Evolutionary conservation across 768 basidiomycete species (phyloP).

Genomic region (Podaxis sp.): DNA sequence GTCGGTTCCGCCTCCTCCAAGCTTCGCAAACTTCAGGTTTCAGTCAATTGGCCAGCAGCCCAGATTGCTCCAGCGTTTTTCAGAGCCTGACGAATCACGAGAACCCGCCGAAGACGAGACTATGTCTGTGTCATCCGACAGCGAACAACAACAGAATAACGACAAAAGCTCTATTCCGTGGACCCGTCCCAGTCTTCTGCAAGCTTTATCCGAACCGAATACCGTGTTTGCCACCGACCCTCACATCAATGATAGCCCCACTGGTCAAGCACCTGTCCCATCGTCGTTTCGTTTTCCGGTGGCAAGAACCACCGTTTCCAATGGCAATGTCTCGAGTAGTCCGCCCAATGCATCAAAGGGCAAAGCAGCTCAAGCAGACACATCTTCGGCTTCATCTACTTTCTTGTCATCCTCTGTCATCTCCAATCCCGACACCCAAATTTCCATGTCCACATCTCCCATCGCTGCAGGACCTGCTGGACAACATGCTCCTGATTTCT

Average conservation of each 20-base stretch:
- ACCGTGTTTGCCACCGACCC: not conserved
- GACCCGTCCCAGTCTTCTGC: not conserved
- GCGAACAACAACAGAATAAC: not conserved
- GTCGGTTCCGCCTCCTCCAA: not conserved
- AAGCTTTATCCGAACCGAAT: conserved; percentile 1
- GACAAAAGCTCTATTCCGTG: not conserved
- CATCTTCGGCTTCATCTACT: not conserved
- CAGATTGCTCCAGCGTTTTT: conserved; percentile 2
- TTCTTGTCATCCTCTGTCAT: not conserved
- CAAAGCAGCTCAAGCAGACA: not conserved
- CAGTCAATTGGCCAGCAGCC: conserved; percentile 11
- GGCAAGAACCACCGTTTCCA: not conserved
- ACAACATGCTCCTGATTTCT: not conserved
- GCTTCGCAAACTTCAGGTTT: conserved; percentile 10
- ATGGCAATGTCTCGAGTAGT: not conserved
- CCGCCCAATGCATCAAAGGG: not conserved
- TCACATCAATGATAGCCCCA: not conserved
- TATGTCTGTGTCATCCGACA: conserved; percentile 6
- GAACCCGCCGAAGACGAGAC: not conserved
- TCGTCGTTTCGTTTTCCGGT: not conserved
- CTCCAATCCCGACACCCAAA: not conserved
- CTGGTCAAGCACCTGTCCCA: not conserved
- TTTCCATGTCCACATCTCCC: not conserved
- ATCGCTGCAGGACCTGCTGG: not conserved
- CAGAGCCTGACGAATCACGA: not conserved